These are phyloP conservation scores for Nakaseomyces uthaithaninus DNA, from an alignment of 1,139 yeast genomes.

Conservation along the genomic window DNA sequence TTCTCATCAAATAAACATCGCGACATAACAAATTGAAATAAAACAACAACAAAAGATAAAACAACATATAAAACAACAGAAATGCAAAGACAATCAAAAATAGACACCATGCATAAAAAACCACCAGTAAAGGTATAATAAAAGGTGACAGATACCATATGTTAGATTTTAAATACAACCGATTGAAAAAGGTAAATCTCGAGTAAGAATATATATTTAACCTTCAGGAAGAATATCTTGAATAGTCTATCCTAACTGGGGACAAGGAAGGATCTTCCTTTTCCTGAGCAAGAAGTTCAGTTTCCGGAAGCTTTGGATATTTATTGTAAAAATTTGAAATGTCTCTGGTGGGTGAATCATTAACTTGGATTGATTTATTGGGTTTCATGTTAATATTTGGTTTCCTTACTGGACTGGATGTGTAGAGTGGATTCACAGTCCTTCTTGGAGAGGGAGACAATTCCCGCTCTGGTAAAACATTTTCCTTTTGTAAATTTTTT, in stretches of 20 bases:
- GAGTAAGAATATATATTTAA: background rate
- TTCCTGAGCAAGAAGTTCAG: conserved; percentile 22
- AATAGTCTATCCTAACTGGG: conserved; percentile 26
- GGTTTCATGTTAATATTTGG: conserved; percentile 7
- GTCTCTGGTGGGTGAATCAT: conserved; percentile 7
- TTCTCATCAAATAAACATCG: no score
- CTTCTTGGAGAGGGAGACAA: conserved; percentile 31
- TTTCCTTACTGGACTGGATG: conserved; percentile 31
- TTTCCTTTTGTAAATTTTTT: conserved; percentile 25
- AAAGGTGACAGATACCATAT: no score
- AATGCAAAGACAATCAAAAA: no score
- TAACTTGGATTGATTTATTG: conserved; percentile 6
- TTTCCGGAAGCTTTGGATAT: conserved; percentile 30
- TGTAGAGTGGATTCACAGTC: conserved; percentile 28
- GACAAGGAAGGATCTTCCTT: conserved; percentile 19
- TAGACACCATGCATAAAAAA: no score
- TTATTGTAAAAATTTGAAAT: conserved; percentile 21
- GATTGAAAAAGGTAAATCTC: no score
- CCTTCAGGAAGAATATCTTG: conserved; percentile 22
- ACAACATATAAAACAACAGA: no score
- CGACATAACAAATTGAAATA: no score
- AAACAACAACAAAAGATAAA: no score
- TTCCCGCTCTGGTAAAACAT: conserved; percentile 24
- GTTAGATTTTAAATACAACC: no score
- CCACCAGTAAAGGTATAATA: no score